Evolutionary conservation across 192 early-diverging fungal species (phyloP), one percentile per base, ranked within the genome.

Genomic region (Rhizophagus clarus): DNA sequence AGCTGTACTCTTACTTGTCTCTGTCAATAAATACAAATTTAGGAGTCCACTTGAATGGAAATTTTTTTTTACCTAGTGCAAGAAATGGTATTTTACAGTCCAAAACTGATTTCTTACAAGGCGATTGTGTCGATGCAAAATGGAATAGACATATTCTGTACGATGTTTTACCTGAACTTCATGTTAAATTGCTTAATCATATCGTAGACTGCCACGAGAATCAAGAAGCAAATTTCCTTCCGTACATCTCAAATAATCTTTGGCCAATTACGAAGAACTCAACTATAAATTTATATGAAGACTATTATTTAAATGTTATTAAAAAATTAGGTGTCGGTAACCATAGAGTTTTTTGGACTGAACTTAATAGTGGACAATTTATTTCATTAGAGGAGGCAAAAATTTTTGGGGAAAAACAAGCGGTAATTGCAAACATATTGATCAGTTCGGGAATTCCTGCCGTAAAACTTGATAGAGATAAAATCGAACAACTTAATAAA

Each of bases 11-110:
- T 6, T 85, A 77, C 32, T 66, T 86, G 1, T 83, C 85, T 7
- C 80, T 85, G 0, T 51, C 84, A 12, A 81, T 86, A 11, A 4
- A 2, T 2, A 83, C 84, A 0, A 60, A 40, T 7, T 17, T 85
- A 17, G 68, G 64, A 3, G 82, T 86, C 15, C 81, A 85, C 29
- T 37, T 85, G n/a, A 84, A 86, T 72, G 85, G 84, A 1, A 73
- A 9, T 1, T 86, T 85, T 74, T 84, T 60, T 5, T 12, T 85
- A 47, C 77, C 80, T 6, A 83, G 81, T 10, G 77, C 79, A 45
- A 79, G 85, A n/a, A 79, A 79, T 40, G 62, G 24, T 6, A 40
- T 84, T n/a, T 17, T 73, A 1, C 24, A 49, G 22, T 49, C 71
- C 4, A 26, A 40, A 40, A 24, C 3, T 34, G 31, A 51, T 24